phyloP scores from a whole-genome alignment of 495 filamentous ascomycete species.

The Hyaloscypha variabilis region DNA sequence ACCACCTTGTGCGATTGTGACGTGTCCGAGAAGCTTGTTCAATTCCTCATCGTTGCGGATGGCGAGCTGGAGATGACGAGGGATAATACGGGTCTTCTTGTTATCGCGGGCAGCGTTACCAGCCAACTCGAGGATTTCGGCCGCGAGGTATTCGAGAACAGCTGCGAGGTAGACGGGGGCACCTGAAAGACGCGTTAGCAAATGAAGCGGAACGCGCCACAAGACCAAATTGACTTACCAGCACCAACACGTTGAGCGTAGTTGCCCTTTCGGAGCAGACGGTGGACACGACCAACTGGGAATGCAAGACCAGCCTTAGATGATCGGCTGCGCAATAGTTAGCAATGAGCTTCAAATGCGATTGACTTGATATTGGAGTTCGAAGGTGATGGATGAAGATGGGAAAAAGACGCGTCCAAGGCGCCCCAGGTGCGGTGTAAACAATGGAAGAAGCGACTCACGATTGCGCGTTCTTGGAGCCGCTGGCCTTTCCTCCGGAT shows the following conservation, averaged over 20 bases:
- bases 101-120: conserved; percentile 99
- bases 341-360: conserved; percentile 40
- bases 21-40: conserved; percentile 99
- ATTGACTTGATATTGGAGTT: conserved; percentile 20
- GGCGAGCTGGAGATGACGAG: conserved; percentile 97
- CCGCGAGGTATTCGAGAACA: conserved; percentile 97
- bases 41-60: conserved; percentile 99
- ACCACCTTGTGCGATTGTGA: conserved; percentile 99
- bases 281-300: conserved; percentile 99
- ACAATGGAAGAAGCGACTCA: conserved; percentile 51
- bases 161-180: conserved; percentile 98
- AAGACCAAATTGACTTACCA: conserved; percentile 51
- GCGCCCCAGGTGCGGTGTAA: conserved; percentile 12
- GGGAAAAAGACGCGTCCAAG: conserved; percentile 35
- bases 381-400: conserved; percentile 19
- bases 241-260: conserved; percentile 99
- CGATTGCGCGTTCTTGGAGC: conserved; percentile 97
- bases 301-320: conserved; percentile 99
- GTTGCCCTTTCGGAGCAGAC: conserved; percentile 99
- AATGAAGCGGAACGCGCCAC: conserved; percentile 12
- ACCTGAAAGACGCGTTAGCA: conserved; percentile 52
- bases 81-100: conserved; percentile 99
- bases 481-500: conserved; percentile 97
- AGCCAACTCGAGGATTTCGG: conserved; percentile 98
- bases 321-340: conserved; percentile 69